These are phyloP conservation scores for Talaromyces trachyspermus DNA, from an alignment of 495 filamentous ascomycete genomes.

Conservation along the genomic window DNA sequence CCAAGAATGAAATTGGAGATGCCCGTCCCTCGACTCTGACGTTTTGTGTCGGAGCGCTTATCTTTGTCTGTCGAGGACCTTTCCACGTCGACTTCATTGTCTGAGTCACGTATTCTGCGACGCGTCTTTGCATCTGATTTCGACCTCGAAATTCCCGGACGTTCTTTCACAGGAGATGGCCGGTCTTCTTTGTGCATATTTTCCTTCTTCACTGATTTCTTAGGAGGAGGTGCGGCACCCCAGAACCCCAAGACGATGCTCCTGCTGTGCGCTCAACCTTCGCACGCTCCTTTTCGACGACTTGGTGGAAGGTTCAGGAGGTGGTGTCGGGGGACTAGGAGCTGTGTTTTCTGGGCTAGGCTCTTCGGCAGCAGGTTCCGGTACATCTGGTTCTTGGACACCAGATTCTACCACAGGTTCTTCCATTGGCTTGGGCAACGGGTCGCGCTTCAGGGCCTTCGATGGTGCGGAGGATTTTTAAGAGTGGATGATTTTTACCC, in stretches of 20 bases:
- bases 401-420: constrained; percentile 12
- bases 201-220: constrained; percentile 40
- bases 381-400: constrained; percentile 9
- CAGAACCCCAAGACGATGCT: constrained; percentile 51
- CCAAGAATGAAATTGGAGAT: constrained; percentile 48
- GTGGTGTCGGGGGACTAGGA: constrained; percentile 44
- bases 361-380: constrained; percentile 12
- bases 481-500: constrained; percentile 13
- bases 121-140: constrained; percentile 38
- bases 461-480: constrained; percentile 23
- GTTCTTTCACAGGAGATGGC: constrained; percentile 21
- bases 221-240: constrained; percentile 43
- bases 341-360: constrained; percentile 16
- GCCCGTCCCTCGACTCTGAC: constrained; percentile 40
- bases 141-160: constrained; percentile 35
- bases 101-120: constrained; percentile 27
- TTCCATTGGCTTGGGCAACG: constrained; percentile 7
- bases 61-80: constrained; percentile 48
- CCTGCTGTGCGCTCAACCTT: constrained; percentile 43
- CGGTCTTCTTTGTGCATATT: constrained; percentile 21
- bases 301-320: constrained; percentile 40
- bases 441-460: constrained; percentile 15
- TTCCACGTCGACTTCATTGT: constrained; percentile 40
- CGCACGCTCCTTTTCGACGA: constrained; percentile 52
- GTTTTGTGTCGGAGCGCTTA: constrained; percentile 37